These are phyloP conservation scores for Pseudonectria buxi DNA, from an alignment of 2,329 filamentous ascomycete species.

Conservation along the genomic window DNA sequence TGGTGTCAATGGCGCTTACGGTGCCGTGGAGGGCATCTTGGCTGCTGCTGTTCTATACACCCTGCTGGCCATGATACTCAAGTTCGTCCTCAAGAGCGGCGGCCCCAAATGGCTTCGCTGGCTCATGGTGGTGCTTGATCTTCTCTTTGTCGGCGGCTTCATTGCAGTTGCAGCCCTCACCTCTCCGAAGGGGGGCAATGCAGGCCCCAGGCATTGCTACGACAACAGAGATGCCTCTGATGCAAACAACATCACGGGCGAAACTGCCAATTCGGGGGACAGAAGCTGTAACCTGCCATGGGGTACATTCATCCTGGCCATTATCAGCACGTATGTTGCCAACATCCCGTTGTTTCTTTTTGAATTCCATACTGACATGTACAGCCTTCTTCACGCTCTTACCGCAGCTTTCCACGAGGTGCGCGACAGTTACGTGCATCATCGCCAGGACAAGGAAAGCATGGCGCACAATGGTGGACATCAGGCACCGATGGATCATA, in stretches of 20 bases:
- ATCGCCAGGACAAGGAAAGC: too few relatives aligned
- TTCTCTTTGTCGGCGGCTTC: not conserved
- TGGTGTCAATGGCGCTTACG: slow-evolving; percentile 6
- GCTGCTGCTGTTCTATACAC: slow-evolving; percentile 13
- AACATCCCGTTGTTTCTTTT: not conserved
- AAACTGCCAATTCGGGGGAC: not conserved
- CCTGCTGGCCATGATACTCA: slow-evolving; percentile 5
- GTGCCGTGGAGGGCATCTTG: slow-evolving; percentile 13
- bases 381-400: not conserved
- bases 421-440: slow-evolving; percentile 1
- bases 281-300: not conserved
- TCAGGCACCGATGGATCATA: too few relatives aligned
- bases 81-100: slow-evolving; percentile 3
- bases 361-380: not conserved
- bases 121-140: not conserved
- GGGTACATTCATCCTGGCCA: not conserved
- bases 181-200: not conserved
- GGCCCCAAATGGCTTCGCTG: slow-evolving; percentile 3
- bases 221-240: not conserved
- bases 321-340: not conserved
- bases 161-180: not conserved
- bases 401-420: not conserved
- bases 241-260: too few relatives aligned
- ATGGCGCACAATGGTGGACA: too few relatives aligned
- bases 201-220: not conserved